A percentile compares a stretch with the other conserved stretches of the same genome.
phyloP scores from a whole-genome alignment of 768 basidiomycete genomes.

The Tremella yokohamensis region DNA sequence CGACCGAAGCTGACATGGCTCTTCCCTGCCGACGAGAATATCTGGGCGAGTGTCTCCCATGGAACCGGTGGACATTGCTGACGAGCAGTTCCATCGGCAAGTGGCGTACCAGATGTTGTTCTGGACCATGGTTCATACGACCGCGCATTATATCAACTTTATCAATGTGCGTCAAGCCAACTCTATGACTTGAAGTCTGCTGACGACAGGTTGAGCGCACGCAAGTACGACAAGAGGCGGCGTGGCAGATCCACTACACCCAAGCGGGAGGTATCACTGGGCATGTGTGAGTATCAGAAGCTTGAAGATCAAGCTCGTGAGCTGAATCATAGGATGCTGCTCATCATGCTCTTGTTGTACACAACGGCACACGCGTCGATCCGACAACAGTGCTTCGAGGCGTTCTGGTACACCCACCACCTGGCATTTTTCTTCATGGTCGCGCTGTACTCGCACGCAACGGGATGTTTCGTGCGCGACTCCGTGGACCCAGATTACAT shows the following conservation, averaged over 20 bases:
- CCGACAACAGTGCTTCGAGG: slow-evolving; percentile 84
- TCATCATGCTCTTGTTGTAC: slow-evolving; percentile 91
- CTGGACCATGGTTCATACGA: slow-evolving; percentile 73
- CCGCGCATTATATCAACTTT: slow-evolving; percentile 63
- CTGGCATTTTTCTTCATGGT: slow-evolving; percentile 32
- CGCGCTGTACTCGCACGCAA: slow-evolving; percentile 73
- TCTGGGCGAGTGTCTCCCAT: slow-evolving; percentile 62
- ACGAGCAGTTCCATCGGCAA: slow-evolving; percentile 63
- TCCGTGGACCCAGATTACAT: slow-evolving; percentile 68
- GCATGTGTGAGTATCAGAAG: slow-evolving; percentile 58
- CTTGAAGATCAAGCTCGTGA: not conserved
- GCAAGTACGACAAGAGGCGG: slow-evolving; percentile 70
- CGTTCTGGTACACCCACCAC: slow-evolving; percentile 96
- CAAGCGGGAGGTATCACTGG: slow-evolving; percentile 90
- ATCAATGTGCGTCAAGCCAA: slow-evolving; percentile 25
- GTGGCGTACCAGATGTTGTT: slow-evolving; percentile 92
- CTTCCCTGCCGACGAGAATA: slow-evolving; percentile 88
- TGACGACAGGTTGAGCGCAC: slow-evolving; percentile 33
- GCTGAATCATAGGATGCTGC: slow-evolving; percentile 61
- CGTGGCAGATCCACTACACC: slow-evolving; percentile 76
- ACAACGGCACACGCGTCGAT: slow-evolving; percentile 85
- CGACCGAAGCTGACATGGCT: slow-evolving; percentile 76
- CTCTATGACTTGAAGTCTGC: not conserved
- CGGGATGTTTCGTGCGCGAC: slow-evolving; percentile 86
- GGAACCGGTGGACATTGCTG: not conserved